Percentiles rank a stretch among this genome's conserved stretches.
Conservation (phyloP, 1,284 basidiomycete species). For the Mycena sp. region DNA sequence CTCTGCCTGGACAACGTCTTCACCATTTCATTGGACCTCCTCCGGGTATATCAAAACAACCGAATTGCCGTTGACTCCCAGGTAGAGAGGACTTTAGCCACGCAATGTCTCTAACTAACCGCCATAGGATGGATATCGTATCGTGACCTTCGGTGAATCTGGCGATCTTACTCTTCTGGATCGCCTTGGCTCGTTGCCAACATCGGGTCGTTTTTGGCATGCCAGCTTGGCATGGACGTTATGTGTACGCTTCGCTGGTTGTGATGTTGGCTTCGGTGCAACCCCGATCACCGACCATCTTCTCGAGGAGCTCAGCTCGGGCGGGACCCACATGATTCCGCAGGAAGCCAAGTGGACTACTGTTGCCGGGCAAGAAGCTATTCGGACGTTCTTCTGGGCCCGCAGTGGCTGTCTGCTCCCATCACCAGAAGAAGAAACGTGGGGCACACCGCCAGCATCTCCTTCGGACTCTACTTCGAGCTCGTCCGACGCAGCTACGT, state of each 20-base stretch:
- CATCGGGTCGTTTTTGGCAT: slow-evolving; percentile 16
- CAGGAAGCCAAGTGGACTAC: neutral
- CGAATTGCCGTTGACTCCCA: slow-evolving; percentile 12
- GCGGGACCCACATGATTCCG: neutral
- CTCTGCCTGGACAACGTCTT: slow-evolving; percentile 7
- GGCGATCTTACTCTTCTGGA: neutral
- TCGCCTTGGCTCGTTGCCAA: slow-evolving; percentile 6
- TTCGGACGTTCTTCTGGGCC: slow-evolving; percentile 8
- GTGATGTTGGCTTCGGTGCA: slow-evolving; percentile 3
- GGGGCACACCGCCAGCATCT: neutral
- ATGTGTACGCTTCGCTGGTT: slow-evolving; percentile 14
- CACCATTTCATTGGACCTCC: slow-evolving; percentile 7
- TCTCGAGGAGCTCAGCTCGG: slow-evolving; percentile 4
- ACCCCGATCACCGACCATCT: neutral
- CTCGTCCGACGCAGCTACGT: neutral
- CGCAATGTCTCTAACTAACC: neutral
- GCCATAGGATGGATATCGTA: slow-evolving; percentile 10
- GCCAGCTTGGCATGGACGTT: slow-evolving; percentile 15
- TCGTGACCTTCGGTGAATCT: slow-evolving; percentile 5
- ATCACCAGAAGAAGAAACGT: neutral
- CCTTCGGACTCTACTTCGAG: neutral
- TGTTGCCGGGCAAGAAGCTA: slow-evolving; percentile 3
- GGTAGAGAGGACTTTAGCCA: neutral
- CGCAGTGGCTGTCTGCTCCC: neutral
- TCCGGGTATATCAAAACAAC: slow-evolving; percentile 1